Conservation (phyloP, 192 early-diverging fungal genomes). For the Tieghemiomyces parasiticus region DNA sequence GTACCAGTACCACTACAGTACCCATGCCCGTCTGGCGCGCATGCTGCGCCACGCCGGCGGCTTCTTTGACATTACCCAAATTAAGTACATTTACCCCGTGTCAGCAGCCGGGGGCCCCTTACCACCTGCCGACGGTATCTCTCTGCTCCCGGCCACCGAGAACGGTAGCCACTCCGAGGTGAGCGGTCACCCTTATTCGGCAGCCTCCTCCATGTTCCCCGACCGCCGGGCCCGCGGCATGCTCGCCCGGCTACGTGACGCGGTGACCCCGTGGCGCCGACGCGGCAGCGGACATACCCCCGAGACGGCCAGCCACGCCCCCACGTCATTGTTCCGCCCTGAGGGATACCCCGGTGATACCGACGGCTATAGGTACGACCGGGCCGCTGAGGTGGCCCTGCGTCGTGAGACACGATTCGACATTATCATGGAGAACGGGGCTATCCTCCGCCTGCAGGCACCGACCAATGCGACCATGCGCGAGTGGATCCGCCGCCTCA, state of each 20-base stretch:
- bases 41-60: conserved; percentile 8
- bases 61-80: conserved; percentile 11
- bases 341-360: not conserved
- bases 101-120: not conserved
- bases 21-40: not conserved
- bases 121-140: not conserved
- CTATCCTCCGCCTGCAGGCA: conserved; percentile 21
- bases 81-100: conserved; percentile 6
- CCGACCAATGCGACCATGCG: conserved; percentile 20
- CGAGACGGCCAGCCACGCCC: too few relatives aligned
- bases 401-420: conserved; percentile 14
- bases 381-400: not conserved
- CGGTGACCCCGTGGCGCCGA: not conserved
- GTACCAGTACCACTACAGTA: conserved; percentile 12
- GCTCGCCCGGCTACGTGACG: not conserved
- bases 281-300: not conserved
- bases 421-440: conserved; percentile 19
- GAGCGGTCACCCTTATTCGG: not conserved
- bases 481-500: conserved; percentile 26
- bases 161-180: not conserved
- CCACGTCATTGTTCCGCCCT: not conserved
- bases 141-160: not conserved
- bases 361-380: not conserved
- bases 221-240: not conserved
- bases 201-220: not conserved